Conservation (phyloP, 805 yeast species). For the Candida orba region DNA sequence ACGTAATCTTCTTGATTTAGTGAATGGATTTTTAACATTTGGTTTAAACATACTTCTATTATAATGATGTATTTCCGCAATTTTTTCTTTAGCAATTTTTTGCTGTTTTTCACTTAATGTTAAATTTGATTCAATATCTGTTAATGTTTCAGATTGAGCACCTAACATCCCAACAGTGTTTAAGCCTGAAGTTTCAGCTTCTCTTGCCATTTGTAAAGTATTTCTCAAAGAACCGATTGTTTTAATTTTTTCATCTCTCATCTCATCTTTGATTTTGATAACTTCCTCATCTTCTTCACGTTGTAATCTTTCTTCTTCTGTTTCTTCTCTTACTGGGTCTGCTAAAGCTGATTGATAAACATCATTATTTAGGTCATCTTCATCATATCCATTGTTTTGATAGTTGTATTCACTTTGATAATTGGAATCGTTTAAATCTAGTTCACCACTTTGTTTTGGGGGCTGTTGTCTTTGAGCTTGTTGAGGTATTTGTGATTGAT, state of each 20-base stretch:
- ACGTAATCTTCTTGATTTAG: constrained; percentile 64
- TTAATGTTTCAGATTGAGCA: constrained; percentile 82
- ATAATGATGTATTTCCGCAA: constrained; percentile 67
- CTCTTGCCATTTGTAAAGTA: constrained; percentile 63
- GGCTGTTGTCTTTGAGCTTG: constrained; percentile 1
- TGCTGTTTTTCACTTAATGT: constrained; percentile 77
- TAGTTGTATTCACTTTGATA: constrained; percentile 11
- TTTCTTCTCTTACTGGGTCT: constrained; percentile 19
- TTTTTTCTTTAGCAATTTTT: constrained; percentile 74
- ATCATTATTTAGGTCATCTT: constrained; percentile 12
- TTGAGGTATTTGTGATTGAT: not conserved
- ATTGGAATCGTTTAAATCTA: constrained; percentile 2
- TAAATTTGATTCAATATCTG: constrained; percentile 70
- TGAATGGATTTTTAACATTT: constrained; percentile 80
- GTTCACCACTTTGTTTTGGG: not conserved
- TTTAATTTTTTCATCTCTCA: constrained; percentile 78
- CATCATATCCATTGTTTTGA: too few relatives aligned
- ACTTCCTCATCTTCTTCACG: constrained; percentile 80
- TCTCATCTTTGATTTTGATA: constrained; percentile 76
- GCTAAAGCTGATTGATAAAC: constrained; percentile 18
- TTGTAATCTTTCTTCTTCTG: constrained; percentile 28
- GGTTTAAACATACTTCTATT: constrained; percentile 81
- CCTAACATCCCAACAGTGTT: constrained; percentile 91
- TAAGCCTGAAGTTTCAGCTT: constrained; percentile 66
- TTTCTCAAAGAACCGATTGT: constrained; percentile 81